Base-by-base conservation (phyloP, 2,329 filamentous ascomycete genomes). In the Fusarium begoniae region DNA sequence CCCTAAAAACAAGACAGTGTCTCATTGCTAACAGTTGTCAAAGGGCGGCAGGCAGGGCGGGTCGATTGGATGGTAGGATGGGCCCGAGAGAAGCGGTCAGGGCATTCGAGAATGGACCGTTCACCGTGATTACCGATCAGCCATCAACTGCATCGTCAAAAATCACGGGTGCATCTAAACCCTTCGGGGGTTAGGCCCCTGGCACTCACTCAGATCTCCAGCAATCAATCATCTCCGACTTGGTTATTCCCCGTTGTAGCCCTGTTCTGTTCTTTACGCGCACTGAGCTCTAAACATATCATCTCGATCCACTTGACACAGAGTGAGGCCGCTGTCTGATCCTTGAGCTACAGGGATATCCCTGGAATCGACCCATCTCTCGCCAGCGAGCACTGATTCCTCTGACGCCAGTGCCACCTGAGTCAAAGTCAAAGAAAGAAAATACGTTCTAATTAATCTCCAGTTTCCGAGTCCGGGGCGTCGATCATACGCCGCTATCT, bases 401-500 rank as follows among this genome's bases (percentile, higher is more conserved):
- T 73, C 69, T 69, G 66, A 44, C 60, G 63, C 72, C 74, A 73
- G 66, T 75, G 75, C 76, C 72, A 69, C 68, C 65, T 56, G 37
- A 41, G 51, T 28, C 43, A 37, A 51, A 50, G 24, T 30, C 55
- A 30, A 58, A 58, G 41, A 58, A 58, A 58, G 65, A 56, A 68
- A 57, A 53, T 66, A 43, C 40, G 64, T 47, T 57, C 37, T 58
- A 51, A 58, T 58, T 44, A 59, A 74, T 72, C 74, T 78, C 72
- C 63, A 74, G 73, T 72, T 68, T 60, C 69, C 60, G 53, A 74
- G 74, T 74, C 72, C 68, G 73, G 76, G 69, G 73, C 75, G 76
- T 76, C 76, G 76, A 78, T 78, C 76, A 76, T 72, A 75, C 76
- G 77, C 72, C 66, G 35, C 51, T 28, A 75, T 71, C 69, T 70